Percentiles rank a stretch among this genome's conserved stretches.
These are phyloP conservation scores for Cucurbitaria berberidis DNA, from an alignment of 2,329 filamentous ascomycete genomes.

Conservation along the genomic window DNA sequence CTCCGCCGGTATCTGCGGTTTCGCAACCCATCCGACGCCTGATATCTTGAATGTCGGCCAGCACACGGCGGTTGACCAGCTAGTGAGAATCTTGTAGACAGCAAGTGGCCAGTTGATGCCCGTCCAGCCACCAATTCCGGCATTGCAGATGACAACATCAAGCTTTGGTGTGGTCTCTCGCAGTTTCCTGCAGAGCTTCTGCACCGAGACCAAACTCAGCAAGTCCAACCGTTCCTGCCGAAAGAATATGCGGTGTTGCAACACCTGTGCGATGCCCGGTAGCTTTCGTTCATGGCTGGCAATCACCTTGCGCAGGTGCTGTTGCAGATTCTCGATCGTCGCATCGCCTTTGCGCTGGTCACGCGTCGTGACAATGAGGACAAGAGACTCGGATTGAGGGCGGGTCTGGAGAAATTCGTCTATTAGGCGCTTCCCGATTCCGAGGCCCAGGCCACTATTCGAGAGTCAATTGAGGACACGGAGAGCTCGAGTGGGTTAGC, in stretches of 20 bases:
- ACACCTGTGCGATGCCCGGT: slow-evolving; percentile 49
- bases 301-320: slow-evolving; percentile 62
- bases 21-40: slow-evolving; percentile 60
- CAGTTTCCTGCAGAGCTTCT: slow-evolving; percentile 60
- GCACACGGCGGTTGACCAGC: slow-evolving; percentile 71
- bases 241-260: slow-evolving; percentile 56
- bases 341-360: slow-evolving; percentile 74
- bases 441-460: slow-evolving; percentile 81
- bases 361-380: slow-evolving; percentile 84
- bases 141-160: slow-evolving; percentile 83
- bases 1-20: slow-evolving; percentile 56
- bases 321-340: slow-evolving; percentile 69
- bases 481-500: neutral
- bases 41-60: slow-evolving; percentile 80
- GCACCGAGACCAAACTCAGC: slow-evolving; percentile 61
- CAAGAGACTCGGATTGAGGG: slow-evolving; percentile 70
- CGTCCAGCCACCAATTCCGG: slow-evolving; percentile 84
- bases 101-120: slow-evolving; percentile 74
- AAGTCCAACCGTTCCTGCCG: slow-evolving; percentile 65
- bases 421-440: slow-evolving; percentile 82
- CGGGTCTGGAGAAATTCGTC: slow-evolving; percentile 82
- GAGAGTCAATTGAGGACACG: slow-evolving; percentile 34
- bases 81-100: slow-evolving; percentile 62
- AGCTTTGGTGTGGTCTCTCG: slow-evolving; percentile 69
- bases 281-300: slow-evolving; percentile 44